phyloP scores from a whole-genome alignment of 495 filamentous ascomycete genomes.

The Lepraria neglecta region DNA sequence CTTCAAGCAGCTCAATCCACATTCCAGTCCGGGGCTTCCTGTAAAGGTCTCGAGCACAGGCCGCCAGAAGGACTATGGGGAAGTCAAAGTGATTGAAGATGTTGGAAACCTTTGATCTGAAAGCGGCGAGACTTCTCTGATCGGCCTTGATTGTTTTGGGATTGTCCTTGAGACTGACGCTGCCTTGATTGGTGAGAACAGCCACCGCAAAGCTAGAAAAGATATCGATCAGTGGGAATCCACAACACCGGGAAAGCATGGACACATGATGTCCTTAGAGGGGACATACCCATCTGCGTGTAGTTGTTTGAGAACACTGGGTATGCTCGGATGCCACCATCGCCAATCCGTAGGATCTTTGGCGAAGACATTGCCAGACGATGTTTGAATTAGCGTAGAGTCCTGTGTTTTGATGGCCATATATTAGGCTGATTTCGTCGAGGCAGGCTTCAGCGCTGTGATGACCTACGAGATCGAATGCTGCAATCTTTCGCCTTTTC shows the following conservation, averaged over 20 bases:
- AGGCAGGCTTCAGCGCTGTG: background rate
- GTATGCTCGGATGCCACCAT: slow-evolving; percentile 82
- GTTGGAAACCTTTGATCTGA: slow-evolving; percentile 69
- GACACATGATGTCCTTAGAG: background rate
- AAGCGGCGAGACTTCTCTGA: slow-evolving; percentile 57
- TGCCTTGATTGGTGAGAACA: slow-evolving; percentile 84
- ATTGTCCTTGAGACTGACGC: slow-evolving; percentile 65
- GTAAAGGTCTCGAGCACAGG: slow-evolving; percentile 69
- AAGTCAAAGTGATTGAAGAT: slow-evolving; percentile 68
- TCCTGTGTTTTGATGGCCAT: slow-evolving; percentile 49
- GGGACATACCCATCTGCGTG: slow-evolving; percentile 60
- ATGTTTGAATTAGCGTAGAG: slow-evolving; percentile 74
- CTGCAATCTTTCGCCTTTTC: slow-evolving; percentile 62
- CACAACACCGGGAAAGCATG: background rate
- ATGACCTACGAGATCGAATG: slow-evolving; percentile 76
- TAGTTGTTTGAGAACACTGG: slow-evolving; percentile 55
- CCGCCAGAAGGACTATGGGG: slow-evolving; percentile 76
- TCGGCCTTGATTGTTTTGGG: slow-evolving; percentile 61
- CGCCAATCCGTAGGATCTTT: slow-evolving; percentile 75
- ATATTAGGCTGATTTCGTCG: background rate
- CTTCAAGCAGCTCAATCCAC: slow-evolving; percentile 77
- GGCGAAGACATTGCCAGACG: slow-evolving; percentile 73
- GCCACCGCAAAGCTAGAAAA: slow-evolving; percentile 61
- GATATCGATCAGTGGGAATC: background rate
- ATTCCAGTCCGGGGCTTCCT: slow-evolving; percentile 85